A percentile compares a stretch with the other conserved stretches of the same genome.
Conservation (phyloP, 805 yeast genomes). For the Nakazawaea siamensis region DNA sequence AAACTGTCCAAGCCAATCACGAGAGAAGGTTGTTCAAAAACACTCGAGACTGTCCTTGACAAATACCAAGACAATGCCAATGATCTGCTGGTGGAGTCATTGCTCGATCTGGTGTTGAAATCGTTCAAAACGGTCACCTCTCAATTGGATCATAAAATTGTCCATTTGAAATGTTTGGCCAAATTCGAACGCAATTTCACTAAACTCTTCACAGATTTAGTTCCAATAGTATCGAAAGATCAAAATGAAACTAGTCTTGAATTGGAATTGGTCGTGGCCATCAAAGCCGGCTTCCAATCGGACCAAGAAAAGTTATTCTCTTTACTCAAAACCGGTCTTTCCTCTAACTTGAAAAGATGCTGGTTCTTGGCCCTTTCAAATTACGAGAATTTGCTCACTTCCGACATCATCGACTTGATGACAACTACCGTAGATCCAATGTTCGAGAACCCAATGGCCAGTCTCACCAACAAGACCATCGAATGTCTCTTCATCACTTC, state of each 20-base stretch:
- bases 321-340: neutral
- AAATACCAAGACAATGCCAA: neutral
- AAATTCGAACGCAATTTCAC: constrained; percentile 23
- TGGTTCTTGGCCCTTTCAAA: constrained; percentile 57
- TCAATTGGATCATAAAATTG: constrained; percentile 56
- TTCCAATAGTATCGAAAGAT: constrained; percentile 60
- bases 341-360: constrained; percentile 40
- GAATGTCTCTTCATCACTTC: constrained; percentile 48
- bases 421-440: constrained; percentile 29
- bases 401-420: neutral
- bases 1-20: constrained; percentile 68
- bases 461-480: constrained; percentile 43
- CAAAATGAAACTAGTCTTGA: constrained; percentile 60
- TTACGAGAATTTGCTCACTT: constrained; percentile 11
- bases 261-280: neutral
- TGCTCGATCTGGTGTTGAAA: constrained; percentile 48
- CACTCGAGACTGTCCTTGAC: neutral
- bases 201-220: constrained; percentile 33
- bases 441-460: constrained; percentile 41
- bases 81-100: constrained; percentile 4
- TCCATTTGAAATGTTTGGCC: constrained; percentile 38
- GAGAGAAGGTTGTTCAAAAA: constrained; percentile 36
- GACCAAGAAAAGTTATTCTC: neutral
- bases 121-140: constrained; percentile 48
- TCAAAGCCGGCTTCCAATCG: neutral